phyloP scores from a whole-genome alignment of 1,139 yeast genomes.

The Magnusiomyces suaveolens region DNA sequence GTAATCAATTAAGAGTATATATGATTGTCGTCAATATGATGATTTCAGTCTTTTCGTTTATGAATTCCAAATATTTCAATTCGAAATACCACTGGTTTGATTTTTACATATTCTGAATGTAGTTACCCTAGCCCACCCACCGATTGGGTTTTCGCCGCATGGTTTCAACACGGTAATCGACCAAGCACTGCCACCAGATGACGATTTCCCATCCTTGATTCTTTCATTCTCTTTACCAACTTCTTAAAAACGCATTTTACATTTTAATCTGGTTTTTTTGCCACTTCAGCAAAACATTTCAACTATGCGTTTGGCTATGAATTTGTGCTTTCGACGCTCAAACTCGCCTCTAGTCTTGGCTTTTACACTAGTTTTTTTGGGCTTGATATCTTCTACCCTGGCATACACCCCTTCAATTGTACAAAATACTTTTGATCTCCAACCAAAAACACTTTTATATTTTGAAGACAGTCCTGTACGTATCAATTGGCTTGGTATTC shows the following conservation, averaged over 20 bases:
- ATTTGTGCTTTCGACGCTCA: background rate
- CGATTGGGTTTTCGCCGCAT: background rate
- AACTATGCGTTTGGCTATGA: background rate
- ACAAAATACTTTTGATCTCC: slow-evolving; percentile 12
- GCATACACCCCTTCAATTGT: slow-evolving; percentile 3
- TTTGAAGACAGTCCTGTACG: slow-evolving; percentile 20
- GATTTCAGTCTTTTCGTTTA: no score
- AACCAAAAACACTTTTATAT: slow-evolving; percentile 16
- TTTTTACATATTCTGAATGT: no score
- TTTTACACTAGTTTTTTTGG: background rate
- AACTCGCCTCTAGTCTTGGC: background rate
- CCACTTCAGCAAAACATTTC: no score
- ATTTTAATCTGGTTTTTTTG: background rate
- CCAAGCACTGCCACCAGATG: background rate
- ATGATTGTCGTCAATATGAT: no score
- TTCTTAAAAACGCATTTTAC: background rate
- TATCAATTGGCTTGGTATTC: background rate
- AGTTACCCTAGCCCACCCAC: background rate
- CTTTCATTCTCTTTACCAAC: background rate
- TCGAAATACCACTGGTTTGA: no score
- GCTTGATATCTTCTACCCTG: slow-evolving; percentile 1
- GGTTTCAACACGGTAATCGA: background rate
- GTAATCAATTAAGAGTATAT: no score
- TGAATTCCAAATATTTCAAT: no score
- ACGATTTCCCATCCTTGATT: background rate